phyloP scores from a whole-genome alignment of 2,329 filamentous ascomycete genomes.

The Cladophialophora exuberans region DNA sequence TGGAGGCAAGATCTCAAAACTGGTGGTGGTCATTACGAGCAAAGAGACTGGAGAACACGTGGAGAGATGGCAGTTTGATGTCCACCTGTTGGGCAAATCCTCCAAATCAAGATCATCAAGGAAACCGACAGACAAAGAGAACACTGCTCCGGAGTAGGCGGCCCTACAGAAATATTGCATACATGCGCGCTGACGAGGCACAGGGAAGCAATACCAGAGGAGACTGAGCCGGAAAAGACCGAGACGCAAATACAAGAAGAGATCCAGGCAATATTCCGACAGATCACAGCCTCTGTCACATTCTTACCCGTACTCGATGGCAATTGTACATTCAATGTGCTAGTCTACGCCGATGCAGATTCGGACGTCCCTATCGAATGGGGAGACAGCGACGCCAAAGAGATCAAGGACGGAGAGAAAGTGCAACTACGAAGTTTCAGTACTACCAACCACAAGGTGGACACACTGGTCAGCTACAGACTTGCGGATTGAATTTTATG shows the following conservation, averaged over 20 bases:
- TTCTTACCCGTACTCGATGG: constrained; percentile 92
- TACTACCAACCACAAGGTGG: constrained; percentile 89
- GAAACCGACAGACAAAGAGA: constrained; percentile 68
- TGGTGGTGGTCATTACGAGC: constrained; percentile 94
- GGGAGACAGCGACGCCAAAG: constrained; percentile 97
- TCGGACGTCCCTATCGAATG: constrained; percentile 96
- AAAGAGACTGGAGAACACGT: constrained; percentile 97
- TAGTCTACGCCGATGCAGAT: constrained; percentile 96
- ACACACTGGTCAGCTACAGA: constrained; percentile 93
- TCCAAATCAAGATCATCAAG: constrained; percentile 55
- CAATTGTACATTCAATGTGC: constrained; percentile 97
- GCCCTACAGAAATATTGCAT: background rate
- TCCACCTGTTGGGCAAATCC: constrained; percentile 62
- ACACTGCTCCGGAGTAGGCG: constrained; percentile 60
- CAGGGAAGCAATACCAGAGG: constrained; percentile 37
- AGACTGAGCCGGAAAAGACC: constrained; percentile 68
- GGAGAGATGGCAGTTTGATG: constrained; percentile 98
- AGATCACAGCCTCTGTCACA: constrained; percentile 96
- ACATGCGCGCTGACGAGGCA: constrained; percentile 10
- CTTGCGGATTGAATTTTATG: constrained; percentile 42
- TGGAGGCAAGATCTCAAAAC: constrained; percentile 92
- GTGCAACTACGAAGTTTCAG: constrained; percentile 96
- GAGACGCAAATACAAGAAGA: constrained; percentile 93
- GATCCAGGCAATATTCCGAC: constrained; percentile 94
- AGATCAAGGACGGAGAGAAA: constrained; percentile 91